Percentiles rank a stretch among this genome's conserved stretches.
Evolutionary conservation across 1,139 yeast species (phyloP).

Genomic region (Lodderomyces elongisporus): DNA sequence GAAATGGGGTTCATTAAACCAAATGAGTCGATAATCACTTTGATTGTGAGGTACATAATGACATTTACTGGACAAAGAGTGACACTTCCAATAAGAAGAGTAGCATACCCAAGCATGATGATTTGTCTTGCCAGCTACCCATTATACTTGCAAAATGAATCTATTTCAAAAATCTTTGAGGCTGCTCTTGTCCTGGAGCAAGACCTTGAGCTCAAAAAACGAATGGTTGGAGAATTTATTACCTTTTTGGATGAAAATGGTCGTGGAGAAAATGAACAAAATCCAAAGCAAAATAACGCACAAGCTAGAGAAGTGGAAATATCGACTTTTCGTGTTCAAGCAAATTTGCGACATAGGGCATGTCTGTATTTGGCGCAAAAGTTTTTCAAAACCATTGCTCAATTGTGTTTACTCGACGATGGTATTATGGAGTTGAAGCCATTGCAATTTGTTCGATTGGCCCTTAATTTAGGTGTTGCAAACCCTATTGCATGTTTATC

Average conservation of each 20-base stretch:
- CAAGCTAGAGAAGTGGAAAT: too few species aligned
- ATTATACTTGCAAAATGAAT: slow-evolving; percentile 24
- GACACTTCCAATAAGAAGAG: slow-evolving; percentile 21
- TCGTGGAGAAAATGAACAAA: slow-evolving; percentile 9
- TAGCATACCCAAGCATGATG: slow-evolving; percentile 55
- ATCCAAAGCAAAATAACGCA: neutral
- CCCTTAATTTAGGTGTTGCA: slow-evolving; percentile 62
- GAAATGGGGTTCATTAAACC: slow-evolving; percentile 6
- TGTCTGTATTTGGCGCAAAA: slow-evolving; percentile 69
- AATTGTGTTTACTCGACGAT: slow-evolving; percentile 44
- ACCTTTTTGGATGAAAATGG: slow-evolving; percentile 52
- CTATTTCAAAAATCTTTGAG: slow-evolving; percentile 44
- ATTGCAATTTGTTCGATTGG: slow-evolving; percentile 49
- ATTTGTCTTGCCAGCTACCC: slow-evolving; percentile 58
- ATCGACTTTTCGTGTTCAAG: too few species aligned
- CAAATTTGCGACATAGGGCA: slow-evolving; percentile 19
- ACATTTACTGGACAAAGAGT: slow-evolving; percentile 38
- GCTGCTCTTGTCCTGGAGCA: slow-evolving; percentile 30
- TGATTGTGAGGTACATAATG: slow-evolving; percentile 49
- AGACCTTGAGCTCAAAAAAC: slow-evolving; percentile 26
- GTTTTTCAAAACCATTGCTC: slow-evolving; percentile 45
- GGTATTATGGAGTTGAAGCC: slow-evolving; percentile 42
- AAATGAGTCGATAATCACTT: neutral
- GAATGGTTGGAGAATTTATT: slow-evolving; percentile 32
- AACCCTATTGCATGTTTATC: slow-evolving; percentile 69